Evolutionary conservation across 1,139 yeast species (phyloP), one percentile per base, ranked within the genome.

Genomic region (Suhomyces bokatorum): DNA sequence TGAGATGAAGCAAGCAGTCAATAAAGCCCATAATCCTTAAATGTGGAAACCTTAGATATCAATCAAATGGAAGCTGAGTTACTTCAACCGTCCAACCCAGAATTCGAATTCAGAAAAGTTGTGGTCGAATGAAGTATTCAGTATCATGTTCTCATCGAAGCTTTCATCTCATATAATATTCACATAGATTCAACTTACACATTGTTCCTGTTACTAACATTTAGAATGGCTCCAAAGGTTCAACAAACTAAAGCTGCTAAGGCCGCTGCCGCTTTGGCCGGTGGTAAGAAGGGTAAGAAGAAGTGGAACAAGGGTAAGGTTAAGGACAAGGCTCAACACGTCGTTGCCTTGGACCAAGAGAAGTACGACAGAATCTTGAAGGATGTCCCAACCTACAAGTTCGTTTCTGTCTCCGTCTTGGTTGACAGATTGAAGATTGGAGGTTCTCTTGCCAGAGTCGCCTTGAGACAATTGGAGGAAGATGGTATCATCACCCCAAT

Each of bases 221-320:
- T 36, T 60, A 73, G 83, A 77, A 91, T 93, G 99, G 97, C 98
- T 78, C 98, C 98, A 84, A 93, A 91, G 83, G 81, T 88, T 78
- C 98, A 91, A 84, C 95, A 89, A 80, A 87, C 97, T 72, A 93
- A 93, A 85, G 97, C 98, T 77, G 97, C 96, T 73, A 91, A 91
- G 85, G 97, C 98, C 75, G 97, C 98, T 71, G 98, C 99, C 83
- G 98, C 98, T 77, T 82, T 90, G 85, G 97, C 98, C 76, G 98
- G 98, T 87, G 97, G 98, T 85, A 93, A 93, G 89, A 90, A 93
- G 77, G 90, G 97, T 80, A 93, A 95, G 90, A 93, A 93, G 96
- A 93, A 93, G 97, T 93, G 99, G 99, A 87, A 95, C 86, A 91
- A 93, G 85, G 97, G 97, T 80, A 90, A 95, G 87, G 97, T 90